Conservation (phyloP, 768 basidiomycete species). For the Lentinula aciculospora region DNA sequence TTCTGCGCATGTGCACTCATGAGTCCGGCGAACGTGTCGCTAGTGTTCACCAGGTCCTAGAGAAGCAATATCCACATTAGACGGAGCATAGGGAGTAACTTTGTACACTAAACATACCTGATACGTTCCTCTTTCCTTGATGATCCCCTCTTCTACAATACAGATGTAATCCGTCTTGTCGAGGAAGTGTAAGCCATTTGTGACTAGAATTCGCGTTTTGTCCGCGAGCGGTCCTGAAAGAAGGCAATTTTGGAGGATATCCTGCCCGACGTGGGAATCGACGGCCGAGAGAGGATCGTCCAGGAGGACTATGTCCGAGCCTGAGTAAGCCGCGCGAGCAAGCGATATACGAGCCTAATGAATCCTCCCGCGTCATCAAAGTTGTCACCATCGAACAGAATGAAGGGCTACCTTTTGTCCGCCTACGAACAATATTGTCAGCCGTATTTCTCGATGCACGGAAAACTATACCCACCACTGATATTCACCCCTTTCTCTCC, state of each 20-base stretch:
- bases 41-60: conserved; percentile 40
- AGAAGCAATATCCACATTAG: not conserved
- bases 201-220: conserved; percentile 59
- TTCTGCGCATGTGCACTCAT: conserved; percentile 53
- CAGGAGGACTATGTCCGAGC: conserved; percentile 67
- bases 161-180: conserved; percentile 60
- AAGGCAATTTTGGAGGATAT: conserved; percentile 58
- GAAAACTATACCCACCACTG: conserved; percentile 37
- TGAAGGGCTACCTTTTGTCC: conserved; percentile 26
- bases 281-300: conserved; percentile 82
- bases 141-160: conserved; percentile 51
- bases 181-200: conserved; percentile 52
- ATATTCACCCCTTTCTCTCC: conserved; percentile 76
- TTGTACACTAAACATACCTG: conserved; percentile 23
- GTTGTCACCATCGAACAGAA: not conserved
- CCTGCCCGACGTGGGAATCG: conserved; percentile 70
- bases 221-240: conserved; percentile 43
- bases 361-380: not conserved
- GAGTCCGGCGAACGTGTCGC: conserved; percentile 40
- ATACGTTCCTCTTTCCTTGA: conserved; percentile 62
- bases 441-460: not conserved
- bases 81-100: not conserved
- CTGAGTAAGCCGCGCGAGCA: conserved; percentile 73
- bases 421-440: conserved; percentile 12
- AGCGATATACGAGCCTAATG: conserved; percentile 67